Base-by-base conservation (phyloP, 1,284 basidiomycete species). In the Moniliella sp. region DNA sequence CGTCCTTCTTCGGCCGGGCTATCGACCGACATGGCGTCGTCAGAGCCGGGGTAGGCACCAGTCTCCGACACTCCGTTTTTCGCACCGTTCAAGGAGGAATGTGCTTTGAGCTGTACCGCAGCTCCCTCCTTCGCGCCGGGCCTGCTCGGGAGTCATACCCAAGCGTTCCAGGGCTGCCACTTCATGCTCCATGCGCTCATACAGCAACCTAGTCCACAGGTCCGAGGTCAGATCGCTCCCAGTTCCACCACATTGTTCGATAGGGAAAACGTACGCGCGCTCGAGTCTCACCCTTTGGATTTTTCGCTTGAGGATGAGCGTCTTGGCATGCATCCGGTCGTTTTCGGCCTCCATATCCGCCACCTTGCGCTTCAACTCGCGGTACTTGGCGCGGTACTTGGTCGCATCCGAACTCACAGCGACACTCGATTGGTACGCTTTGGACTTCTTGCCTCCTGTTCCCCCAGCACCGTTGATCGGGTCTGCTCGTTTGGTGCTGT, bases 361-460 rank as follows among this genome's bases (percentile, higher is more conserved):
- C 32, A 84, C 77, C 65, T 83, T 84, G 57, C 71, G 70, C 61
- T 80, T 84, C 45, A 86, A 66, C 39, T 86, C 80, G 61, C 74
- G 79, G 66, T 83, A 84, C 64, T 86, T 86, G 51, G 70, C 69
- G 40, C 78, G 73, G 61, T 86, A 86, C 64, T 82, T 83, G 54
- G 71, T 71, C 55, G 83, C 81, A 58, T 86, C 80, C 11, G 50
- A 46, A 32, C 53, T 50, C 10, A 55, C 46, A 18, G 52, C 52
- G n/a, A 55, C 44, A n/a, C 42, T 45, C 10, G 52, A 53, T 3
- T 43, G 39, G 39, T 55, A 55, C 14, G 52, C 52, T 28, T 52
- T 53, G 32, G 50, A 54, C 36, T 53, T 53, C n/a, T n/a, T n/a
- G n/a, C n/a, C n/a, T n/a, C n/a, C n/a, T n/a, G n/a, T n/a, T n/a